Base-by-base conservation (phyloP, 148 eudicot species). In the Cornus florida region DNA sequence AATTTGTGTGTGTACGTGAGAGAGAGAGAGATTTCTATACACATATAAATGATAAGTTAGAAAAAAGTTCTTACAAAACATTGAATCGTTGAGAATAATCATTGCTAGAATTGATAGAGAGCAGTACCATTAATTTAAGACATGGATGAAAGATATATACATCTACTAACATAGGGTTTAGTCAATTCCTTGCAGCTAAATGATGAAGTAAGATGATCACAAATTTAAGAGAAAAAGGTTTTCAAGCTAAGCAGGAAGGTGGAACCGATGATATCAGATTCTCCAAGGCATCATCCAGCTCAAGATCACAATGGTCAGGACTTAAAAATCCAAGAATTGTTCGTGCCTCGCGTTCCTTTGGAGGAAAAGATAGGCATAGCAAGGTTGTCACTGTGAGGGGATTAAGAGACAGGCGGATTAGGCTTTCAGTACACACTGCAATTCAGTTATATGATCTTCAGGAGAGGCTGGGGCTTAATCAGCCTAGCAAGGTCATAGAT, bases 351-450 rank as follows among this genome's bases (percentile, higher is more conserved):
- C 87, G 92, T 2, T 80, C 88, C 11, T 90, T 89, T 74, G 97
- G 97, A 70, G 97, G 97, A 3, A 93, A 93, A 84, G 97, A 93
- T 39, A 81, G 97, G 20, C 97, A 92, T 50, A 93, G 97, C 83
- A 93, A 93, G 74, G 97, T 93, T 12, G 88, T 90, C 71, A 93
- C 97, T 20, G 81, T 93, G 41, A 87, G 89, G 43, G 97, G 97
- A 35, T 78, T 93, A 33, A 84, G 93, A 74, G 97, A 93, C 81
- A 75, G 97, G 28, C 78, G 97, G 66, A 91, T 93, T 41, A 79
- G 97, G 81, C 91, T 93, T 4, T 93, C 97, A 0, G 94, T 91
- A 2, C 92, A 92, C 5, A 91, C 97, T 1, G 97, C 97, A 14
- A 86, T 93, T 75, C 94, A 93, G 60, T 80, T 93, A n/a, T 93